phyloP scores from a whole-genome alignment of 2,329 filamentous ascomycete genomes.

The Hymenoscyphus repandus region DNA sequence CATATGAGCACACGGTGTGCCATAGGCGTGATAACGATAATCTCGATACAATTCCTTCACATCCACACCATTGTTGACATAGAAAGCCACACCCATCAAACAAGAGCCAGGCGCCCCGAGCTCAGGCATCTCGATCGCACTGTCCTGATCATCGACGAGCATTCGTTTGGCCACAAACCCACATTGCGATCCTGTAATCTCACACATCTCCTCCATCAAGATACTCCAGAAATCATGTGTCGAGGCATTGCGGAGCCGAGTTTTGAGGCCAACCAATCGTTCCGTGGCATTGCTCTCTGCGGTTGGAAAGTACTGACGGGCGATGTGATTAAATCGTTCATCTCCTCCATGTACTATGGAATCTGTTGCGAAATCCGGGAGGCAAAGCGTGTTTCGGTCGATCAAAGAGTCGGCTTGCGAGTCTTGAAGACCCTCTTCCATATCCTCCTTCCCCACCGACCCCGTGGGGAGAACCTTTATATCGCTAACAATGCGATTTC shows the following conservation, averaged over 20 bases:
- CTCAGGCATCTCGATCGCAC: slow-evolving; percentile 54
- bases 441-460: slow-evolving; percentile 15
- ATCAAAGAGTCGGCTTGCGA: slow-evolving; percentile 15
- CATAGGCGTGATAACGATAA: slow-evolving; percentile 60
- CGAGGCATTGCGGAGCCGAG: slow-evolving; percentile 44
- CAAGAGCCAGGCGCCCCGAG: slow-evolving; percentile 56
- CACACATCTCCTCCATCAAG: slow-evolving; percentile 58
- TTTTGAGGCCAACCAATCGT: slow-evolving; percentile 54
- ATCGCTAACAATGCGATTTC: slow-evolving; percentile 14
- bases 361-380: slow-evolving; percentile 24
- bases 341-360: slow-evolving; percentile 26
- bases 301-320: slow-evolving; percentile 35
- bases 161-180: slow-evolving; percentile 63
- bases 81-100: slow-evolving; percentile 60
- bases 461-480: slow-evolving; percentile 8
- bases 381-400: slow-evolving; percentile 26
- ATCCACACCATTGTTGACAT: slow-evolving; percentile 56
- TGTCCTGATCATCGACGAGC: slow-evolving; percentile 51
- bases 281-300: slow-evolving; percentile 58
- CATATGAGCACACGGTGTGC: slow-evolving; percentile 61
- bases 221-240: slow-evolving; percentile 59
- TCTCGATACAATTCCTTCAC: slow-evolving; percentile 49
- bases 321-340: slow-evolving; percentile 24
- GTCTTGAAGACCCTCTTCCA: slow-evolving; percentile 11
- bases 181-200: slow-evolving; percentile 60